Base-by-base conservation (phyloP, 1,284 basidiomycete species). In the Boletus sp. region DNA sequence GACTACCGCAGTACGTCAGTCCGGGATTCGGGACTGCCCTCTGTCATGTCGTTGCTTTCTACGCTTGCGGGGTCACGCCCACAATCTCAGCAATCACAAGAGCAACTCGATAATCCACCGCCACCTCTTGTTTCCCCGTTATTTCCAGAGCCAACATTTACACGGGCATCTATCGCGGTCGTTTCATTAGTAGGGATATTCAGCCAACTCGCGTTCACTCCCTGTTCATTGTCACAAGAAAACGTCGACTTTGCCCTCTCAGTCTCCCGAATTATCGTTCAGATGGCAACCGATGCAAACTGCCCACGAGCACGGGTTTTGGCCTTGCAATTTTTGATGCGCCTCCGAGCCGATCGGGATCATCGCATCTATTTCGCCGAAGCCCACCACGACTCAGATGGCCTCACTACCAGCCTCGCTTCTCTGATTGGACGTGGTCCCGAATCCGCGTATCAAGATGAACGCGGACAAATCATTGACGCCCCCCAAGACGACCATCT, bases 321-420 rank as follows among this genome's bases (percentile, higher is more conserved):
- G 3, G 78, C 88, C 2, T 72, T 99, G 8, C 91, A 95, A 61
- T 96, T 94, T 75, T 66, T 96, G 50, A 82, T 94, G 71, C 84
- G 93, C 10, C 72, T 99, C 19, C 79, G 96, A 41, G 93, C 91
- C 1, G 94, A 97, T 64, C 82, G 91, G 3, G 88, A 94, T 59
- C 96, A 99, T 65, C 78, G 87, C 13, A 67, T 99, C 33, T 96
- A 88, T 65, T 85, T 90, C 43, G 72, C 72, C 8, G 67, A 73
- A 42, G 57, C 63, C 14, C 70, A 68, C 25, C 73, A 75, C 50
- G 83, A 87, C 53, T 68, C 70, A 6, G 74, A 85, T 46, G 77
- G 77, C 5, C 73, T 79, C 38, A 70, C 78, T 20, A 53, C 61
- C 1, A 69, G 72, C 46, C 72, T 89, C 5, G 79, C 80, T 7